Base-by-base conservation (phyloP, 305 asterid genomes). In the Rubia peregrina region DNA sequence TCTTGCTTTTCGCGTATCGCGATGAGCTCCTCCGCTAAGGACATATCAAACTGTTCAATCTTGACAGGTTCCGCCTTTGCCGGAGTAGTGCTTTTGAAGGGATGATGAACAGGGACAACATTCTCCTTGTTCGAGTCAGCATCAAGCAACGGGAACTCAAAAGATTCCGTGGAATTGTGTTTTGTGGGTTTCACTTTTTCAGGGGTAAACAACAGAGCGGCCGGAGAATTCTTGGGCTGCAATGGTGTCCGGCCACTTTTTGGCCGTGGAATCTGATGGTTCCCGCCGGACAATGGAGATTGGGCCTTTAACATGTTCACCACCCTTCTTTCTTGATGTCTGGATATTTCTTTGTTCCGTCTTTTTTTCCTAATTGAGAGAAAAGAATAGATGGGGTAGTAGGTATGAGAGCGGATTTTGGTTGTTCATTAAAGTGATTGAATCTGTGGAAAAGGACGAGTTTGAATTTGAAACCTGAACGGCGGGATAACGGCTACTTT, bases 11-110 rank as follows among this genome's bases (percentile, higher is more conserved):
- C 85, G 0, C 93, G 89, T n/a, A 88, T 74, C 57, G 88, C 89
- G 11, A 67, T 85, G 41, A 90, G 89, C 87, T 92, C 98, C 26
- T 92, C 96, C 6, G 88, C 92, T 16, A 90, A 67, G 1, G 95
- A 88, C 1, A 87, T 74, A 61, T 85, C 94, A 7, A 87, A 71
- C 2, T 80, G 83, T 33, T 86, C 88, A 0, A 76, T 65, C 51
- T 53, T 68, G 42, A 71, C 8, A 0, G 68, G 12, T 16, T 70
- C 74, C 0, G 67, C 57, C 44, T 71, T 75, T 7, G 55, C 71
- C 36, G 81, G 82, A 33, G 81, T 61, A 4, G 75, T 49, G 56
- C 6, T 51, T 51, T 80, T 36, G 41, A 36, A n/a, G 24, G 82
- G 87, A 69, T 71, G 87, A 71, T 72, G 86, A n/a, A 38, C n/a